phyloP scores from a whole-genome alignment of 2,329 filamentous ascomycete genomes.

The Hymenoscyphus repandus region DNA sequence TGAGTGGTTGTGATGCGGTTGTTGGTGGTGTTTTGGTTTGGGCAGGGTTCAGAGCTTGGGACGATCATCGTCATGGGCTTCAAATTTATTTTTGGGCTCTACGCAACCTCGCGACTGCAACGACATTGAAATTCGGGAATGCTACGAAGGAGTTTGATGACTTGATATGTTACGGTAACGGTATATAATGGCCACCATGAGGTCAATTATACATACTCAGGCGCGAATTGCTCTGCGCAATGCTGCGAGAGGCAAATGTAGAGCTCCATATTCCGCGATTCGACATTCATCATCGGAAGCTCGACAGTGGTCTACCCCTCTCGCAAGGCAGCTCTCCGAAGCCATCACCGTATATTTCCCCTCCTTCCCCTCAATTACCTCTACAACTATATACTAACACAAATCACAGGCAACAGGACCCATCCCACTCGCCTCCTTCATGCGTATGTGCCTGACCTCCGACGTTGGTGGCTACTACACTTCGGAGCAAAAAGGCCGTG shows the following conservation, averaged over 20 bases:
- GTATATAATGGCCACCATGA: conserved; percentile 20
- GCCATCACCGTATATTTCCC: conserved; percentile 66
- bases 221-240: conserved; percentile 22
- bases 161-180: conserved; percentile 14
- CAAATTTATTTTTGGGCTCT: conserved; percentile 10
- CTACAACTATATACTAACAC: conserved; percentile 29
- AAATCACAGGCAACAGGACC: conserved; percentile 70
- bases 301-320: conserved; percentile 77
- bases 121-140: neutral
- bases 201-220: conserved; percentile 23
- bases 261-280: conserved; percentile 12
- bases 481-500: conserved; percentile 59
- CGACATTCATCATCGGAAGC: conserved; percentile 29
- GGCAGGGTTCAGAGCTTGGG: conserved; percentile 1
- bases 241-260: conserved; percentile 17
- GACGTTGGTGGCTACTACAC: conserved; percentile 94
- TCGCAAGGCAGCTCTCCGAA: conserved; percentile 80
- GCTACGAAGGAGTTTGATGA: neutral
- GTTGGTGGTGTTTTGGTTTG: conserved; percentile 4
- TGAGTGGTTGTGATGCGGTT: conserved; percentile 2
- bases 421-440: conserved; percentile 86
- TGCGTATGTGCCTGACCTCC: conserved; percentile 96
- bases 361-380: neutral
- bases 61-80: conserved; percentile 4
- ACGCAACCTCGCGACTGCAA: conserved; percentile 4